These are phyloP conservation scores for Uronychia binucleata DNA, from an alignment of 73 alveolate species.

Conservation along the genomic window DNA sequence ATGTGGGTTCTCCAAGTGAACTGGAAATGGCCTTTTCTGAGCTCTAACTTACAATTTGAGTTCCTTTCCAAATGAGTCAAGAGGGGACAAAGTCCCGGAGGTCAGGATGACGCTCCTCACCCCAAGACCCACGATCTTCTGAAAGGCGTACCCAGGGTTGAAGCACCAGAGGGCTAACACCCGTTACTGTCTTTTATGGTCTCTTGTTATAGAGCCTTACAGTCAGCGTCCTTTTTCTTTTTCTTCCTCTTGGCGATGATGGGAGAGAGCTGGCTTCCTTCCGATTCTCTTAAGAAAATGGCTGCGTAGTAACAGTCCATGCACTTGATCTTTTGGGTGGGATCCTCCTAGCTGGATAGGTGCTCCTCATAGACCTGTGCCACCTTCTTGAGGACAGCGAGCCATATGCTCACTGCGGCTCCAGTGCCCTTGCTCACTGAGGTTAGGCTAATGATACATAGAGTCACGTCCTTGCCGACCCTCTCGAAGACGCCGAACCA, in stretches of 20 bases:
- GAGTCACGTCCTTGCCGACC: conserved; percentile 5
- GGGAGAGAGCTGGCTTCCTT: neutral
- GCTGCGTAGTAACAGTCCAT: neutral
- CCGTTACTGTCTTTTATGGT: conserved; percentile 14
- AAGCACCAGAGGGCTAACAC: conserved; percentile 88
- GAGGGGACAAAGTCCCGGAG: conserved; percentile 84
- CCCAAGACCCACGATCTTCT: conserved; percentile 63
- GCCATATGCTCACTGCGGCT: conserved; percentile 34
- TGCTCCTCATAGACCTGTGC: conserved; percentile 1
- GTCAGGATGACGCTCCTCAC: conserved; percentile 68
- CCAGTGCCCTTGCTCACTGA: neutral
- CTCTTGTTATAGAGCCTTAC: neutral
- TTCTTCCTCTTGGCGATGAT: neutral
- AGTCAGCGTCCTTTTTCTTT: neutral
- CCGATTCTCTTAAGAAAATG: neutral
- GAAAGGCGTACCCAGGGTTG: conserved; percentile 92
- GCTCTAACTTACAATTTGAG: conserved; percentile 19
- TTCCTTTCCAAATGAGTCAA: conserved; percentile 60
- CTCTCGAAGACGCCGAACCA: conserved; percentile 18
- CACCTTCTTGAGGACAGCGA: conserved; percentile 40
- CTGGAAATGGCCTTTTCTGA: conserved; percentile 7
- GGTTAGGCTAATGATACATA: neutral
- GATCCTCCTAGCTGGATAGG: neutral
- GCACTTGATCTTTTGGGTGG: neutral
- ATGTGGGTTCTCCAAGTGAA: conserved; percentile 52